Evolutionary conservation across 371 early-diverging fungal species (phyloP).

Genomic region (Actinomucor elegans): DNA sequence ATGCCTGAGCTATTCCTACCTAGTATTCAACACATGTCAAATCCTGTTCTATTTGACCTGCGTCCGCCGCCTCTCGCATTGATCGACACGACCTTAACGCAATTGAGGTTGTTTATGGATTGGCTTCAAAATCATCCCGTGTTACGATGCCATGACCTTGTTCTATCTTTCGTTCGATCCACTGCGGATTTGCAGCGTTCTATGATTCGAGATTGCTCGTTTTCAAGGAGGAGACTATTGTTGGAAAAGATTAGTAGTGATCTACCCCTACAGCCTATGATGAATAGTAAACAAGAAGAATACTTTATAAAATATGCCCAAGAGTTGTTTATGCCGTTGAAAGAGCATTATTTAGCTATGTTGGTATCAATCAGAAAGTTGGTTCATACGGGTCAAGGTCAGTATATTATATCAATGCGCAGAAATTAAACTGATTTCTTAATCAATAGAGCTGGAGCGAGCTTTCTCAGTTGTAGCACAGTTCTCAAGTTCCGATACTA

Average conservation of each 20-base stretch:
- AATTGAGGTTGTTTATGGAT: slow-evolving; percentile 47
- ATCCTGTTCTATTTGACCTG: slow-evolving; percentile 38
- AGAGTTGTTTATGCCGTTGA: slow-evolving; percentile 24
- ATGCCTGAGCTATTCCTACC: slow-evolving; percentile 55
- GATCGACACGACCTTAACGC: slow-evolving; percentile 27
- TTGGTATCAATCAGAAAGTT: slow-evolving; percentile 6
- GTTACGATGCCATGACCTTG: slow-evolving; percentile 43
- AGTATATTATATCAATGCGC: not conserved
- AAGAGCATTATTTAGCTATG: slow-evolving; percentile 7
- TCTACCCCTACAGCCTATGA: slow-evolving; percentile 4
- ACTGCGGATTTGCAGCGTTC: slow-evolving; percentile 19
- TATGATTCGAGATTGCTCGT: slow-evolving; percentile 29
- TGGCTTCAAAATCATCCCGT: slow-evolving; percentile 48
- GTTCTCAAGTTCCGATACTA: too few species aligned
- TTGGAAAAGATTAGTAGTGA: slow-evolving; percentile 34
- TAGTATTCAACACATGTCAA: slow-evolving; percentile 36
- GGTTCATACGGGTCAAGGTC: slow-evolving; percentile 21
- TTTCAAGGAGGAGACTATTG: slow-evolving; percentile 31
- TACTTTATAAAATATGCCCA: slow-evolving; percentile 40
- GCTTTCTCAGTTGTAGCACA: not conserved
- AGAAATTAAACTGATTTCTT: not conserved
- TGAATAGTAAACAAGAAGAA: slow-evolving; percentile 24
- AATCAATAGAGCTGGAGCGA: not conserved
- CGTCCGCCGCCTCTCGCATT: slow-evolving; percentile 44
- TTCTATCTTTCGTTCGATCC: slow-evolving; percentile 51